Base-by-base conservation (phyloP, 306 rosid genomes). In the Pyrus betulifolia region DNA sequence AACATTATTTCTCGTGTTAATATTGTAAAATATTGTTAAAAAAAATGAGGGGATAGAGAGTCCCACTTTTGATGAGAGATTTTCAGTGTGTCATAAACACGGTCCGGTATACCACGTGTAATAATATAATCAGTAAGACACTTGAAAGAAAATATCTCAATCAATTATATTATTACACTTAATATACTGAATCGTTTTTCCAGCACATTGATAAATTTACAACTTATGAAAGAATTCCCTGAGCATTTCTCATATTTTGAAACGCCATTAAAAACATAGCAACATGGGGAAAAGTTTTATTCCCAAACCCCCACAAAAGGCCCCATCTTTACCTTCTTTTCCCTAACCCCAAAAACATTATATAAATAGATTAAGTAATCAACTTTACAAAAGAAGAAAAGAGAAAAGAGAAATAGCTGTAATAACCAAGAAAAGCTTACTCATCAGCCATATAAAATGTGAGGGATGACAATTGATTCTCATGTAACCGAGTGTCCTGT, bases 111-210 rank as follows among this genome's bases (percentile, higher is more conserved):
- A 38, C 0, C 2, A 38, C 2, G 0, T 38, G 42, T 38, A 38
- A 38, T 0, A 38, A 38, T 38, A 38, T 35, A 35, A 35, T 1
- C 10, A 38, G 42, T 38, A 38, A 6, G 2, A 38, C 9, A 1
- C 42, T 38, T 38, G 42, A 38, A 38, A 38, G 2, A 38, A 38
- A 38, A 38, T 38, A 38, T 38, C 2, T 38, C 0, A 38, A 38
- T 1, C 9, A 1, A 38, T 38, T 38, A 38, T 38, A 38, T 38
- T 38, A 38, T 38, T 38, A 6, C 0, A 38, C 42, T 38, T 38
- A 0, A 38, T 38, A 38, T 38, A 38, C 2, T 0, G 0, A 0
- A 38, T 0, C 0, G 10, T 38, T 0, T 38, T 38, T 0, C 2
- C 0, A 0, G 0, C 9, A 35, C 8, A 38, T 0, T 38, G 8